A percentile compares a stretch with the other conserved stretches of the same genome.
phyloP scores from a whole-genome alignment of 805 yeast species.

The Candida khao-thaluensis region DNA sequence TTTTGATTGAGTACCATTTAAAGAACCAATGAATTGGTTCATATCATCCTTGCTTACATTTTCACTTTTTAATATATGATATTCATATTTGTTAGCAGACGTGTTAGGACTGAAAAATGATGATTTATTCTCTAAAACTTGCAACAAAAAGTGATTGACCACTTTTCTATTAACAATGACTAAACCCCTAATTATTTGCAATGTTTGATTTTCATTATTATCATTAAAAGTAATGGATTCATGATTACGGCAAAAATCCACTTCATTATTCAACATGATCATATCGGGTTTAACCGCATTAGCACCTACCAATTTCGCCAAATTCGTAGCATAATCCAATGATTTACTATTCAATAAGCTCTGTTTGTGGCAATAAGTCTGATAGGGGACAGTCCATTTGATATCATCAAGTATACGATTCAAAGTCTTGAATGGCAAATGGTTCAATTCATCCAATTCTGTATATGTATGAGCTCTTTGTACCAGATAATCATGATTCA shows the following conservation, averaged over 20 bases:
- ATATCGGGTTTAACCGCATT: conserved; percentile 17
- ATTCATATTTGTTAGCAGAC: conserved; percentile 34
- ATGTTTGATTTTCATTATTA: conserved; percentile 17
- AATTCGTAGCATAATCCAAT: conserved; percentile 35
- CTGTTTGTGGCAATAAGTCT: conserved; percentile 10
- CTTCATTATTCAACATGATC: conserved; percentile 35
- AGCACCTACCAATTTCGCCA: conserved; percentile 13
- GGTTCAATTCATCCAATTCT: conserved; percentile 12
- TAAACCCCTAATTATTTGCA: conserved; percentile 33
- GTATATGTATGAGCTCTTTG: conserved; percentile 11
- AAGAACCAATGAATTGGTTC: conserved; percentile 16
- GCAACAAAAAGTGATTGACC: conserved; percentile 31
- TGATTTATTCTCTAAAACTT: conserved; percentile 24
- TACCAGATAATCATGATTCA: conserved; percentile 12
- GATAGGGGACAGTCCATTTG: conserved; percentile 30
- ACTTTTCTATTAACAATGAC: conserved; percentile 20
- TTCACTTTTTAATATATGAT: conserved; percentile 28
- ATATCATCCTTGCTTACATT: conserved; percentile 30
- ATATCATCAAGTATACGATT: conserved; percentile 69
- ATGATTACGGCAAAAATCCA: conserved; percentile 31
- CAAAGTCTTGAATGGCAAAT: conserved; percentile 55
- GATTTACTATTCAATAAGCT: conserved; percentile 31
- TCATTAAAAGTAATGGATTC: conserved; percentile 16
- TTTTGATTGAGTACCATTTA: not conserved
- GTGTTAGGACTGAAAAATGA: conserved; percentile 15